Evolutionary conservation across 2,329 filamentous ascomycete species (phyloP).

Genomic region (Apiospora arundinis): DNA sequence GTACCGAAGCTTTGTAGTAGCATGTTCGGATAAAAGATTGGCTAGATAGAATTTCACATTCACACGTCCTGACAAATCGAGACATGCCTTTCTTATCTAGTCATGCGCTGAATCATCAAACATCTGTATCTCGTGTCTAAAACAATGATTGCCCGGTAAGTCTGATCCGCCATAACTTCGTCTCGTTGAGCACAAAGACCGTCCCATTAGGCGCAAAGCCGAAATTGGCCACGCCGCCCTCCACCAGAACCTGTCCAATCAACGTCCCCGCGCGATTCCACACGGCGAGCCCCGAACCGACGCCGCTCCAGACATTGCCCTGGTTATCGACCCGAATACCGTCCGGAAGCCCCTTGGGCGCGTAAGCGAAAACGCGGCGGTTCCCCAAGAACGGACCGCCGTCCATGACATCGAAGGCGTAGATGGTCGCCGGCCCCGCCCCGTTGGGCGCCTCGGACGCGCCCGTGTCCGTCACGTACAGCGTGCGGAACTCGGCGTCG

Average conservation of each 20-base stretch:
- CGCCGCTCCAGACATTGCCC: constrained; percentile 27
- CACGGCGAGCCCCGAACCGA: constrained; percentile 23
- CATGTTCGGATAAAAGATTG: too few relatives aligned
- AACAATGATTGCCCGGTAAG: constrained; percentile 7
- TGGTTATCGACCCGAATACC: constrained; percentile 24
- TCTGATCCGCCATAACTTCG: constrained; percentile 24
- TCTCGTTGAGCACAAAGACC: constrained; percentile 25
- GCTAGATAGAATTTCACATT: background rate
- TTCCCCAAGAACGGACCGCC: constrained; percentile 26
- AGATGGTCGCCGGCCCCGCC: constrained; percentile 23
- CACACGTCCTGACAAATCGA: background rate
- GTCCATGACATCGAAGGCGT: constrained; percentile 22
- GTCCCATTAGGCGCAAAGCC: constrained; percentile 25
- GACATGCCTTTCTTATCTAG: background rate
- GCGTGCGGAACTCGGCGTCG: background rate
- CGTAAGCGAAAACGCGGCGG: constrained; percentile 25
- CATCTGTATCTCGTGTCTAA: background rate
- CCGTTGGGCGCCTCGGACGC: background rate
- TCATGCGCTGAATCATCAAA: background rate
- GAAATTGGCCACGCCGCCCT: constrained; percentile 25
- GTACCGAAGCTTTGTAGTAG: background rate
- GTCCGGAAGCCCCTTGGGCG: constrained; percentile 25
- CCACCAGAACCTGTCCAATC: constrained; percentile 23
- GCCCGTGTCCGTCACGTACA: constrained; percentile 17
- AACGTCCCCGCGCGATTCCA: constrained; percentile 25